These are phyloP conservation scores for Deuterostichococcus epilithicus DNA, from an alignment of 139 green algal genomes.

Conservation along the genomic window DNA sequence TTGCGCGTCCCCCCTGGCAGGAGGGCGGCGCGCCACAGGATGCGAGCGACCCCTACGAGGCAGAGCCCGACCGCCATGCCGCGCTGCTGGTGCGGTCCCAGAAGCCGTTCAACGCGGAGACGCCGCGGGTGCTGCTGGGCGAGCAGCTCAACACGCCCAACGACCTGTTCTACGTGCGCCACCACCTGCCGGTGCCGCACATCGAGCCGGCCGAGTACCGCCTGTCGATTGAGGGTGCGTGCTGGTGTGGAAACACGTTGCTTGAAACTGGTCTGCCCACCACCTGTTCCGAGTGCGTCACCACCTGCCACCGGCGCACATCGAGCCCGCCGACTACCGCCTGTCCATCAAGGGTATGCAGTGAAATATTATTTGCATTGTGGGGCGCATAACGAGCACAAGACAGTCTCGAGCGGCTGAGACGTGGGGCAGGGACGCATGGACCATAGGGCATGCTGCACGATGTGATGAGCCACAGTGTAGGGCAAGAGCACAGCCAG, in stretches of 20 bases:
- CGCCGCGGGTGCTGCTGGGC: slow-evolving; percentile 56
- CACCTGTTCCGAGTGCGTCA: slow-evolving; percentile 84
- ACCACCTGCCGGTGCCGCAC: slow-evolving; percentile 81
- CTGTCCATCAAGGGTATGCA: slow-evolving; percentile 14
- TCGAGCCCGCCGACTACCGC: slow-evolving; percentile 37
- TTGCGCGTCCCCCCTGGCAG: slow-evolving; percentile 2
- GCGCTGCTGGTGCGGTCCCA: slow-evolving; percentile 53
- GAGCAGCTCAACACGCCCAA: slow-evolving; percentile 61
- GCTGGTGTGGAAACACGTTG: neutral
- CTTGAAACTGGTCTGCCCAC: neutral
- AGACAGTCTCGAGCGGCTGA: no score
- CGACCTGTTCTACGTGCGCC: slow-evolving; percentile 80
- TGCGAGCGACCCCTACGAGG: slow-evolving; percentile 63
- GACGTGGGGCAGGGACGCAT: no score
- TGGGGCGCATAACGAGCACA: no score
- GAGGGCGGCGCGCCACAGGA: slow-evolving; percentile 22
- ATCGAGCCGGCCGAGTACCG: slow-evolving; percentile 39
- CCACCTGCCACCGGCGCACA: slow-evolving; percentile 75
- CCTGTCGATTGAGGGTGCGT: slow-evolving; percentile 7
- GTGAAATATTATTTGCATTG: no score
- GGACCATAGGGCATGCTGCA: no score
- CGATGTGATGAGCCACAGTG: no score
- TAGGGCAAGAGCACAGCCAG: no score
- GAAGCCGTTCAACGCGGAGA: slow-evolving; percentile 84
- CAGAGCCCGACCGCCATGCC: slow-evolving; percentile 66